phyloP scores from a whole-genome alignment of 495 filamentous ascomycete species.

The Penicillium diatomitis region DNA sequence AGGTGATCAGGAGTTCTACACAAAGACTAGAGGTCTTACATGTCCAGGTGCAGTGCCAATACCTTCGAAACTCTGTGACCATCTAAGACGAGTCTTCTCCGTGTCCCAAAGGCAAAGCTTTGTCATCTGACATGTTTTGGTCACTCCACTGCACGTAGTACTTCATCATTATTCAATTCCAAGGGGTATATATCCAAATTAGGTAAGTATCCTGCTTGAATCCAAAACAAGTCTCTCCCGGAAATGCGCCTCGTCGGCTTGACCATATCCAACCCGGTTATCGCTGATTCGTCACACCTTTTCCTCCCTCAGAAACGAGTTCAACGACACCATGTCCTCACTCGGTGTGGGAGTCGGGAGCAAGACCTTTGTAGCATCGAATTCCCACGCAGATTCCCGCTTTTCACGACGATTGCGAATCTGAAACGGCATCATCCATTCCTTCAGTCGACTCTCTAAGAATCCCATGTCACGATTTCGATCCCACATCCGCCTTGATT shows the following conservation, averaged over 20 bases:
- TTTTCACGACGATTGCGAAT: constrained; percentile 20
- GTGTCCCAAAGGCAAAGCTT: neutral
- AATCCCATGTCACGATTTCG: constrained; percentile 33
- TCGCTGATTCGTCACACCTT: neutral
- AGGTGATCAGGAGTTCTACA: no score
- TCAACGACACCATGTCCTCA: constrained; percentile 14
- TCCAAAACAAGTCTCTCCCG: no score
- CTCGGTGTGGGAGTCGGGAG: constrained; percentile 18
- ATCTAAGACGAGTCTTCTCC: neutral
- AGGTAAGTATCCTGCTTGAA: no score
- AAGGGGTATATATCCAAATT: no score
- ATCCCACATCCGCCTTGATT: constrained; percentile 37
- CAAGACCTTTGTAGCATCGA: constrained; percentile 25
- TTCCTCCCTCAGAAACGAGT: constrained; percentile 16
- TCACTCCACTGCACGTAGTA: no score
- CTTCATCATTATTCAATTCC: no score
- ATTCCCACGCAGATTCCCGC: constrained; percentile 31
- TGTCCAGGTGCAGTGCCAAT: neutral
- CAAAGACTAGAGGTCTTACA: no score
- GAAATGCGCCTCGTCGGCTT: no score
- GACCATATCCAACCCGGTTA: neutral
- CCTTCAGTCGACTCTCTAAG: constrained; percentile 29
- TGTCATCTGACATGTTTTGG: no score
- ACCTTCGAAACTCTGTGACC: no score
- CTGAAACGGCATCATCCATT: constrained; percentile 29